Evolutionary conservation across 2,329 filamentous ascomycete genomes (phyloP).

Genomic region (Geosmithia morbida): DNA sequence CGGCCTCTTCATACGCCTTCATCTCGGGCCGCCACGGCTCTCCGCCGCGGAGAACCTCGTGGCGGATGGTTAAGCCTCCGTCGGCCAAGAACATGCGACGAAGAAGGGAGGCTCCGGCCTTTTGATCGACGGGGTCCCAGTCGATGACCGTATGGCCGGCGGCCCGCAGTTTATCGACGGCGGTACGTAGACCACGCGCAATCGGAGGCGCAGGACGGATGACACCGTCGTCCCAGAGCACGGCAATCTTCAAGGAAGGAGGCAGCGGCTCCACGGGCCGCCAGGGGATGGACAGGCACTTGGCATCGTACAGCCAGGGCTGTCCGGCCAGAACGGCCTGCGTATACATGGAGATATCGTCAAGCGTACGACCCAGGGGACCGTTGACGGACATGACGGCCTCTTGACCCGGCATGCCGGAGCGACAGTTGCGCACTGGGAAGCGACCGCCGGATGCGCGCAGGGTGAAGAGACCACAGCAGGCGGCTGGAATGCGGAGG

Average conservation of each 20-base stretch:
- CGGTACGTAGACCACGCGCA: conserved; percentile 12
- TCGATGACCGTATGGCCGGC: conserved; percentile 13
- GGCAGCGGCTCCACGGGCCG: conserved; percentile 17
- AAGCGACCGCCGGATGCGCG: conserved; percentile 11
- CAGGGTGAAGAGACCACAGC: conserved; percentile 26
- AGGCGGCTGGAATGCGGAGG: conserved; percentile 26
- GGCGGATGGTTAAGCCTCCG: conserved; percentile 16
- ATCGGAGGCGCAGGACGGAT: conserved; percentile 10
- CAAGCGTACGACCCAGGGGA: neutral
- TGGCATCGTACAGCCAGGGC: conserved; percentile 43
- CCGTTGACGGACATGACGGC: neutral
- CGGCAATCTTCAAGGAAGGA: conserved; percentile 35
- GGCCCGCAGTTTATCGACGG: conserved; percentile 9
- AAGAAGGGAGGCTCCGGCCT: conserved; percentile 18
- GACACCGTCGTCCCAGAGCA: conserved; percentile 51
- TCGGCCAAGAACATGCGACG: conserved; percentile 33
- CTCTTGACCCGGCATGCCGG: conserved; percentile 3
- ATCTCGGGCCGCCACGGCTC: conserved; percentile 11
- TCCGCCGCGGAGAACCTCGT: conserved; percentile 10
- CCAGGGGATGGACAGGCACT: conserved; percentile 46
- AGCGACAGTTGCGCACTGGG: neutral
- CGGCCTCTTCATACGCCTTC: neutral
- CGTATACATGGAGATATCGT: conserved; percentile 33
- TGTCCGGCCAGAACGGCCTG: conserved; percentile 31
- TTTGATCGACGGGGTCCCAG: conserved; percentile 16